phyloP scores from a whole-genome alignment of 2,329 filamentous ascomycete species.

The Aureobasidium sp. region DNA sequence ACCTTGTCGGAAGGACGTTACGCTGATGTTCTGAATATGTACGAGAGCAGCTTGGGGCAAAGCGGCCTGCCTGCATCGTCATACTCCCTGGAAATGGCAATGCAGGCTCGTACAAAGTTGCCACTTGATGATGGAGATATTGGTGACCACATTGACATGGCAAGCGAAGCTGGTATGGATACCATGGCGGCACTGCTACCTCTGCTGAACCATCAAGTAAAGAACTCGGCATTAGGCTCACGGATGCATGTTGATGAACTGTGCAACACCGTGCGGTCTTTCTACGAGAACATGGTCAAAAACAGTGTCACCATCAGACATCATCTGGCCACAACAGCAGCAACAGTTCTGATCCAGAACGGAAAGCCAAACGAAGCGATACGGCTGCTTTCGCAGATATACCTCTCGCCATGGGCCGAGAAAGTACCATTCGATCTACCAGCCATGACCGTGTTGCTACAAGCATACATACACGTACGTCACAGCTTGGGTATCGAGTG shows the following conservation, averaged over 20 bases:
- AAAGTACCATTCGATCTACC: conserved; percentile 24
- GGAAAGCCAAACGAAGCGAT: conserved; percentile 22
- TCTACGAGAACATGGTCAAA: conserved; percentile 27
- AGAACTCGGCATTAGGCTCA: conserved; percentile 15
- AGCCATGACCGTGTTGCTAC: conserved; percentile 27
- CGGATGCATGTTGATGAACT: conserved; percentile 16
- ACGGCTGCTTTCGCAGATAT: conserved; percentile 25
- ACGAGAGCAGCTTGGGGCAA: conserved; percentile 19
- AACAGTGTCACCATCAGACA: conserved; percentile 24
- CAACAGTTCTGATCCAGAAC: conserved; percentile 25
- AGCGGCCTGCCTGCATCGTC: conserved; percentile 24
- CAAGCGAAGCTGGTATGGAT: conserved; percentile 27
- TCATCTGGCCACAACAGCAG: conserved; percentile 26
- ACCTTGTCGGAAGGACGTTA: conserved; percentile 21
- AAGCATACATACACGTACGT: conserved; percentile 22
- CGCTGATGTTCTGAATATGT: conserved; percentile 22
- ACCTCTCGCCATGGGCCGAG: conserved; percentile 21
- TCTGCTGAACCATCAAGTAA: conserved; percentile 25
- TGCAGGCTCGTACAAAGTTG: conserved; percentile 21
- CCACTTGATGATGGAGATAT: conserved; percentile 18
- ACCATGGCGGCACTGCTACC: conserved; percentile 23
- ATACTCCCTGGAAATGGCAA: conserved; percentile 24
- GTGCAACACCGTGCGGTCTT: conserved; percentile 21
- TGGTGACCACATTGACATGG: conserved; percentile 21
- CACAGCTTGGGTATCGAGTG: conserved; percentile 23